Evolutionary conservation across 73 alveolate genomes (phyloP).

Genomic region (Symbiodinium pilosum): DNA sequence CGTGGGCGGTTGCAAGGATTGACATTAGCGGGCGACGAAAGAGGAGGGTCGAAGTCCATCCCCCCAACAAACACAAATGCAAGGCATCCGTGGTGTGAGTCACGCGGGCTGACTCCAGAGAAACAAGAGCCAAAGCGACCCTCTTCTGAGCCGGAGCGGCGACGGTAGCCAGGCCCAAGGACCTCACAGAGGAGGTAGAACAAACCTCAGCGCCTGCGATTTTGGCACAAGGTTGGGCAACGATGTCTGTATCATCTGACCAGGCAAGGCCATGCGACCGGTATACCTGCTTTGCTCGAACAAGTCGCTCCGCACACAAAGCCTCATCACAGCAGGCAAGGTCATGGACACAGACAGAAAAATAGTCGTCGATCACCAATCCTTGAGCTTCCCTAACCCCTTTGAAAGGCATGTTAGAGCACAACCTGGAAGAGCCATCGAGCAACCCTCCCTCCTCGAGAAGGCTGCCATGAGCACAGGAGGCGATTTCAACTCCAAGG

Average conservation of each 20-base stretch:
- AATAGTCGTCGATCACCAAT: slow-evolving; percentile 20
- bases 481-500: background rate
- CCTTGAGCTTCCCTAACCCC: background rate
- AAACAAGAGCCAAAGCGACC: background rate
- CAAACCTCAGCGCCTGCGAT: background rate
- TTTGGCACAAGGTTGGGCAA: background rate
- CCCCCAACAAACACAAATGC: background rate
- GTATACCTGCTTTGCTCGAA: background rate
- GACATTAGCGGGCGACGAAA: background rate
- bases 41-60: background rate
- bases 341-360: background rate
- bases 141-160: background rate
- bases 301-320: background rate
- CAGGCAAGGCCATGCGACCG: background rate
- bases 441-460: background rate
- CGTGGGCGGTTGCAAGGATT: background rate
- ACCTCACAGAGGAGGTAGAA: rapidly evolving
- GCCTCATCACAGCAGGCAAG: background rate
- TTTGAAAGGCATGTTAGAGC: background rate
- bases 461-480: background rate
- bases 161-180: background rate
- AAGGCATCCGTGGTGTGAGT: background rate
- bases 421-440: background rate
- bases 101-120: background rate
- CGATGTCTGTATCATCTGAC: background rate